Base-by-base conservation (phyloP, 2,329 filamentous ascomycete species). In the Cladosporium velox region DNA sequence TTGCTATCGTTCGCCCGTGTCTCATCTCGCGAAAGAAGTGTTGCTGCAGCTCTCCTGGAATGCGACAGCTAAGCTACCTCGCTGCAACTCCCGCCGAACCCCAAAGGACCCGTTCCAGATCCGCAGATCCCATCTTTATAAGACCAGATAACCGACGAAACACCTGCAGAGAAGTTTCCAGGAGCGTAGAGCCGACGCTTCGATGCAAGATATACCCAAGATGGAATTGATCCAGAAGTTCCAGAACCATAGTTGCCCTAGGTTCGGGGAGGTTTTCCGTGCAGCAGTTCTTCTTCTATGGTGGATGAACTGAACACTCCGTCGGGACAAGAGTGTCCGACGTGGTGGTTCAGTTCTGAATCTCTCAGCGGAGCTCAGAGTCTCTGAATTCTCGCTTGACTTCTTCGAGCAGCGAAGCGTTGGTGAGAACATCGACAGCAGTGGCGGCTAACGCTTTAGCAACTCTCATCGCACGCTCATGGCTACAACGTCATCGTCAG, bases 401-500 rank as follows among this genome's bases (percentile, higher is more conserved):
- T 51, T 76, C 69, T 30, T 58, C 63, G 49, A 76, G 64, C 18
- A 76, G 61, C 35, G 68, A 66, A 5, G 71, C 68, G 34, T 66
- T 55, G 1, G 69, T 72, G 52, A 79, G 65, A 1, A 79, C 74
- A 66, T 79, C 78, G 8, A 79, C 71, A 24, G 77, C 78, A n/a
- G 75, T 77, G 5, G 72, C 77, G 1, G 75, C 74, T 55, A 77
- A 55, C 2, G 71, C 72, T 66, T 75, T 76, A 1, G 66, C 75
- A 2, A 74, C 73, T 60, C 72, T 72, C 69, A 77, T 68, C 0
- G 72, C 71, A 12, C 64, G 70, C 66, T 49, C 47, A 21, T 66
- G 63, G 7, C 61, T 64, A 14, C 3, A 12, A 24, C 10, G 7
- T 30, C 3, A 10, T n/a, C 41, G 34, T 63, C 14, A 63, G 60